phyloP scores from a whole-genome alignment of 768 basidiomycete genomes.

The Tubosaeta sp. region DNA sequence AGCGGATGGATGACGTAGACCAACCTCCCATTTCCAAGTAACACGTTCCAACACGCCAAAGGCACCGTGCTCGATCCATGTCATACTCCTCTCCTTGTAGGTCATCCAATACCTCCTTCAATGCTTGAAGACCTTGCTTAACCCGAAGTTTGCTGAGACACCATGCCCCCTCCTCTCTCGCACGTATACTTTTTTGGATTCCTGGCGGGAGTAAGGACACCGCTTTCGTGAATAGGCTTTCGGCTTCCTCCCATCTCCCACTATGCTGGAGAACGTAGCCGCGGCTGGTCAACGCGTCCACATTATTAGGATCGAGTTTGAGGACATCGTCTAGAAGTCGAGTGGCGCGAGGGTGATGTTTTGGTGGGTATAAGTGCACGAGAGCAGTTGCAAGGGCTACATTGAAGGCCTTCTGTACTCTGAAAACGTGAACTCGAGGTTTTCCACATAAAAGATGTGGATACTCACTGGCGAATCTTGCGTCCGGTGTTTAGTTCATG shows the following conservation, averaged over 20 bases:
- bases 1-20: conserved; percentile 16
- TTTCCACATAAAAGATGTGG: not conserved
- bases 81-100: conserved; percentile 45
- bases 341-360: conserved; percentile 79
- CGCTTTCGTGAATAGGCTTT: conserved; percentile 56
- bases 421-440: conserved; percentile 26
- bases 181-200: conserved; percentile 49
- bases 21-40: conserved; percentile 70
- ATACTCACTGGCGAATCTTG: conserved; percentile 43
- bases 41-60: conserved; percentile 81
- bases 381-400: conserved; percentile 69
- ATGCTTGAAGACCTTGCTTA: conserved; percentile 41
- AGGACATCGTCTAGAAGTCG: conserved; percentile 73
- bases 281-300: conserved; percentile 64
- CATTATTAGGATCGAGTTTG: conserved; percentile 53
- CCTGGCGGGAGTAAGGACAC: conserved; percentile 43
- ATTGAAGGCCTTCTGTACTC: conserved; percentile 65
- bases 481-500: conserved; percentile 58
- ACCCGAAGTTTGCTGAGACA: conserved; percentile 54
- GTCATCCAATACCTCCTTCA: conserved; percentile 45
- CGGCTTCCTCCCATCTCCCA: conserved; percentile 66
- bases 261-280: conserved; percentile 68
- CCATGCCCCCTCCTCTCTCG: conserved; percentile 84
- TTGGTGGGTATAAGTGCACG: conserved; percentile 84
- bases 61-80: conserved; percentile 67